phyloP scores from a whole-genome alignment of 805 yeast genomes.

The Yarrowia alimentaria region DNA sequence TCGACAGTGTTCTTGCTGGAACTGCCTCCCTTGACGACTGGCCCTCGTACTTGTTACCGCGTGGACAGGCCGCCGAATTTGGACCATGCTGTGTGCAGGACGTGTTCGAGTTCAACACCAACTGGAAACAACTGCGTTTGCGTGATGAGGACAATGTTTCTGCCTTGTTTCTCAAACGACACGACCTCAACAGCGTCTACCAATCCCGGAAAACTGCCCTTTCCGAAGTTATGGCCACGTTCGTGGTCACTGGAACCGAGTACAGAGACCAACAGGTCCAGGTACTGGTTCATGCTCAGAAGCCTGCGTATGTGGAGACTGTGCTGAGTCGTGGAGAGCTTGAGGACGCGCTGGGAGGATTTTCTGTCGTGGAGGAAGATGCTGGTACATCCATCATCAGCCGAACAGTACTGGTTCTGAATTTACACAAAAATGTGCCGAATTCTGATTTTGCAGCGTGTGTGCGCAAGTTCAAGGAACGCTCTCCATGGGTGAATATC shows the following conservation, averaged over 20 bases:
- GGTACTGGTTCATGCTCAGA: conserved; percentile 10
- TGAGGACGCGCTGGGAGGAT: background rate
- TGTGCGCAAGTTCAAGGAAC: conserved; percentile 9
- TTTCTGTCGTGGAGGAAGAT: background rate
- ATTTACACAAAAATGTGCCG: background rate
- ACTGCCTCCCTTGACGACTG: conserved; percentile 15
- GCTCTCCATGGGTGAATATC: conserved; percentile 9
- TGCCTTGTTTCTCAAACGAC: conserved; percentile 2
- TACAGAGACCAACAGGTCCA: conserved; percentile 3
- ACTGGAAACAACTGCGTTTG: background rate
- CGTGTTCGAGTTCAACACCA: conserved; percentile 4
- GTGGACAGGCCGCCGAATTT: conserved; percentile 6
- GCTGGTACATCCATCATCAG: background rate
- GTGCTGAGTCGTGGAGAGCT: conserved; percentile 15
- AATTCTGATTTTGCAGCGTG: background rate
- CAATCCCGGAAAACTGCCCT: conserved; percentile 2
- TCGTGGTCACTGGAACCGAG: conserved; percentile 13
- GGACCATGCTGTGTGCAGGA: conserved; percentile 17
- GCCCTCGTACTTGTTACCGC: conserved; percentile 2
- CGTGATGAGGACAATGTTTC: background rate
- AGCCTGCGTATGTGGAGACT: conserved; percentile 5
- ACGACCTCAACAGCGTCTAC: conserved; percentile 8
- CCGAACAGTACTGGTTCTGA: conserved; percentile 9
- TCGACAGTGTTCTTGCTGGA: conserved; percentile 6
- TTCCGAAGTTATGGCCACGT: conserved; percentile 5